Evolutionary conservation across 768 basidiomycete genomes (phyloP).

Genomic region (Leccinum disarticulatum): DNA sequence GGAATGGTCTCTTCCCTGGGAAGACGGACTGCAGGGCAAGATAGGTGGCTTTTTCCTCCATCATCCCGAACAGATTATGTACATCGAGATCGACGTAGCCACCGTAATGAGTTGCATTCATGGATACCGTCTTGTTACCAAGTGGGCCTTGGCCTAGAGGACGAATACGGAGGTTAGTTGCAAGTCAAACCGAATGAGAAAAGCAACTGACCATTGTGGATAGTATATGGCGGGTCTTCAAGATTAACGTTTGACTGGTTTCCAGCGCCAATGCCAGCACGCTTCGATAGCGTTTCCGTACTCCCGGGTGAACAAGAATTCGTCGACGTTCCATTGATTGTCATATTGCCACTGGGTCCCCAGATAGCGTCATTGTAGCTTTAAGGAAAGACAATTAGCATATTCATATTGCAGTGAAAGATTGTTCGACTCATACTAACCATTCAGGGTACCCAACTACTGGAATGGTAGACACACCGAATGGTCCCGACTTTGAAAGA

Average conservation of each 20-base stretch:
- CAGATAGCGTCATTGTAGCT: constrained; percentile 64
- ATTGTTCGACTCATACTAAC: constrained; percentile 28
- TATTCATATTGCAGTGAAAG: background rate
- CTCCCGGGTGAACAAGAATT: constrained; percentile 35
- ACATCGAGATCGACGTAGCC: constrained; percentile 65
- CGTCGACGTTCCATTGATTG: constrained; percentile 63
- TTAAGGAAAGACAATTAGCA: background rate
- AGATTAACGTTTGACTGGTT: constrained; percentile 47
- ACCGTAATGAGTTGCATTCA: constrained; percentile 67
- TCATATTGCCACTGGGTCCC: constrained; percentile 74
- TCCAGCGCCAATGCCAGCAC: constrained; percentile 49
- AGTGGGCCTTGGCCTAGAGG: constrained; percentile 49
- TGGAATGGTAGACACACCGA: constrained; percentile 47
- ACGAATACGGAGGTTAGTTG: background rate
- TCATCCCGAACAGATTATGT: constrained; percentile 70
- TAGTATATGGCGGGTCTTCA: constrained; percentile 62
- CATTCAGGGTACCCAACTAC: constrained; percentile 69
- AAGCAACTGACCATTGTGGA: constrained; percentile 59
- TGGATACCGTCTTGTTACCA: constrained; percentile 57
- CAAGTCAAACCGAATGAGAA: background rate
- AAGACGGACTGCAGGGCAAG: constrained; percentile 53
- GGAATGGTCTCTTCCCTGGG: constrained; percentile 64
- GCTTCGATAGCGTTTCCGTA: constrained; percentile 30
- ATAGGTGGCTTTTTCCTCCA: constrained; percentile 69
- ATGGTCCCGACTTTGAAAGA: constrained; percentile 56